A percentile compares a stretch with the other conserved stretches of the same genome.
Evolutionary conservation across 345 rosid genomes (phyloP).

Genomic region (Arabidopsis thaliana): TAIR10.1 NC_003074.8:6020001-6020500

Average conservation of each 20-base stretch:
- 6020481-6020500: conserved; percentile 42
- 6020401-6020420: conserved; percentile 19
- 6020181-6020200: conserved; percentile 28
- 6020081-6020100: conserved; percentile 23
- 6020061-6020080: conserved; percentile 11
- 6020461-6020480: conserved; percentile 48
- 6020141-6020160: conserved; percentile 40
- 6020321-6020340: conserved; percentile 53
- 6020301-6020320: conserved; percentile 59
- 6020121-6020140: conserved; percentile 36
- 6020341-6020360: background rate
- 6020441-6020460: conserved; percentile 54
- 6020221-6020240: conserved; percentile 20
- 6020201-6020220: conserved; percentile 14
- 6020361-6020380: background rate
- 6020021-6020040: conserved; percentile 7
- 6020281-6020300: conserved; percentile 50
- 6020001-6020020: conserved; percentile 22
- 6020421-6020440: conserved; percentile 62
- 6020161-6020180: conserved; percentile 30
- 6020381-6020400: too few relatives aligned
- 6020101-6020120: conserved; percentile 33
- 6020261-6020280: conserved; percentile 9
- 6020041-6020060: background rate
- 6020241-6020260: conserved; percentile 16